These are phyloP conservation scores for Cordyceps javanica DNA, from an alignment of 2,329 filamentous ascomycete genomes.

Conservation along the genomic window DNA sequence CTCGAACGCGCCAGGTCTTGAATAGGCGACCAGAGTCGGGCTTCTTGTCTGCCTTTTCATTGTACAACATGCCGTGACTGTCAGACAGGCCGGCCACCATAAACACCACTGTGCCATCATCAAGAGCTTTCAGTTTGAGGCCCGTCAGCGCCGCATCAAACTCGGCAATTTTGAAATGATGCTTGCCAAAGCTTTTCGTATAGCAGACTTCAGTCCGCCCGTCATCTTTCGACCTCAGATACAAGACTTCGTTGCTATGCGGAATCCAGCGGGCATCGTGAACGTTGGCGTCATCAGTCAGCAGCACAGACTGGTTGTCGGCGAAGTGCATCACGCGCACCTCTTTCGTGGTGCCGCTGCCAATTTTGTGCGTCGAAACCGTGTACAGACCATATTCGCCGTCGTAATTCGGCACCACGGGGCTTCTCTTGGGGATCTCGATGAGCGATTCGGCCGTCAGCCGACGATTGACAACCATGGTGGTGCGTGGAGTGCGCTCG, in stretches of 20 bases:
- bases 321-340: constrained; percentile 29
- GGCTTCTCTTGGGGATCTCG: constrained; percentile 23
- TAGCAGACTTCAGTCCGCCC: constrained; percentile 29
- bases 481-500: neutral
- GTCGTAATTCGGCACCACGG: constrained; percentile 34
- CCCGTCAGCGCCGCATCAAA: constrained; percentile 27
- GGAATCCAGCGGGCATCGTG: constrained; percentile 33
- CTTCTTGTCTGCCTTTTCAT: constrained; percentile 22
- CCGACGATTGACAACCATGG: constrained; percentile 11
- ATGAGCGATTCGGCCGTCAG: constrained; percentile 29
- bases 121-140: constrained; percentile 29
- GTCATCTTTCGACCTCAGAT: constrained; percentile 23
- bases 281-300: constrained; percentile 23
- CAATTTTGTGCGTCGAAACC: constrained; percentile 31
- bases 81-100: constrained; percentile 28
- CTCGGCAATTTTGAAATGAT: constrained; percentile 20
- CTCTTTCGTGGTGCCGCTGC: constrained; percentile 23
- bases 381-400: constrained; percentile 36
- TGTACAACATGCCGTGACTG: constrained; percentile 26
- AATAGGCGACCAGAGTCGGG: constrained; percentile 28
- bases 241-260: constrained; percentile 25
- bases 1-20: constrained; percentile 26
- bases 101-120: constrained; percentile 29
- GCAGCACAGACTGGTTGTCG: constrained; percentile 21
- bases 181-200: constrained; percentile 16